Evolutionary conservation across 2,329 filamentous ascomycete species (phyloP).

Genomic region (Bipolaris sorokiniana): DNA sequence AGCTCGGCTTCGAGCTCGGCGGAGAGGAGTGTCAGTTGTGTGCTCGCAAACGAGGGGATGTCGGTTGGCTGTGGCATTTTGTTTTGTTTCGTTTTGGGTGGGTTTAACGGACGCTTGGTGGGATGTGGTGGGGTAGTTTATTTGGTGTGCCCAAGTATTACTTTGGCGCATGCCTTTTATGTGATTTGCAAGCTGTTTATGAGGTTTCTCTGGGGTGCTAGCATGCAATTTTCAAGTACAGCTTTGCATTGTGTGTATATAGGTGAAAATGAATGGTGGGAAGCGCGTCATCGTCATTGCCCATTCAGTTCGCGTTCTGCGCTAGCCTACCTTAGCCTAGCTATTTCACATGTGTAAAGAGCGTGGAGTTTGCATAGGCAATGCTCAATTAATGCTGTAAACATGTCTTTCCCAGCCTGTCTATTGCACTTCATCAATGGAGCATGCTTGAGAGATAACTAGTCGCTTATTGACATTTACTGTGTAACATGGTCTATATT

Average conservation of each 20-base stretch:
- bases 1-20: conserved; percentile 75
- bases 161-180: too few species aligned
- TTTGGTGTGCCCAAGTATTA: too few species aligned
- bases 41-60: conserved; percentile 71
- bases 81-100: not conserved
- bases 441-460: too few species aligned
- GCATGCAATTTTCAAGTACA: not conserved
- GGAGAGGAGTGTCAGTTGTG: conserved; percentile 73
- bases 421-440: too few species aligned
- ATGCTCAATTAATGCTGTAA: too few species aligned
- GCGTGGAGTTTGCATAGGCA: too few species aligned
- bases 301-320: not conserved
- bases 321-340: not conserved
- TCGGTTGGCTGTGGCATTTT: conserved; percentile 52
- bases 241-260: not conserved
- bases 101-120: not conserved
- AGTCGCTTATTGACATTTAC: too few species aligned
- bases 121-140: not conserved
- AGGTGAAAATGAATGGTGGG: not conserved
- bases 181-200: too few species aligned
- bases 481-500: not conserved
- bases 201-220: too few species aligned
- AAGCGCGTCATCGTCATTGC: conserved; percentile 6
- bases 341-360: not conserved
- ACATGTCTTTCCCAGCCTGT: too few species aligned